Percentiles rank a stretch among this genome's conserved stretches.
These are phyloP conservation scores for Paramecium primaurelia DNA, from an alignment of 73 alveolate species.

Conservation along the genomic window DNA sequence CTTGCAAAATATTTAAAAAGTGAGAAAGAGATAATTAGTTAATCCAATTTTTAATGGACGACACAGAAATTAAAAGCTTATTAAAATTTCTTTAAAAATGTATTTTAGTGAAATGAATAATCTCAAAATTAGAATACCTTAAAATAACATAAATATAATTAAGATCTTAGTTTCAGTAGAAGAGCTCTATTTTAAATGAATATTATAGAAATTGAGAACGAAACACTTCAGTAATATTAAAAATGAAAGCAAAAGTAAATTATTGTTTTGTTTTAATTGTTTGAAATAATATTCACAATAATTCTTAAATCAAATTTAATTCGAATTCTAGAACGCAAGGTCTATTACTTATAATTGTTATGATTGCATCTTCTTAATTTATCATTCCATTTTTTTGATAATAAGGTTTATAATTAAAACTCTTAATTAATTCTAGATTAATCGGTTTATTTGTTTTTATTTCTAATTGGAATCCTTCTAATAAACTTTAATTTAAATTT, in stretches of 20 bases:
- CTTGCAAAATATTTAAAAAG: no score
- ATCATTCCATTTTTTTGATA: not conserved
- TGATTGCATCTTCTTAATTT: not conserved
- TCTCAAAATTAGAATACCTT: no score
- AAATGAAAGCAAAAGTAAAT: not conserved
- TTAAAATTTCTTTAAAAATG: no score
- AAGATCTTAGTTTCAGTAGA: not conserved
- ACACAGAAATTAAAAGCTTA: no score
- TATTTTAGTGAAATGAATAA: no score
- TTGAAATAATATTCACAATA: not conserved
- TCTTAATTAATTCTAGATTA: not conserved
- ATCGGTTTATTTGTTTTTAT: not conserved
- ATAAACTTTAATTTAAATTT: not conserved
- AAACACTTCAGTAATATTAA: not conserved
- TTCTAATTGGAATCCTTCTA: constrained; percentile 32
- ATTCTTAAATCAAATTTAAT: not conserved
- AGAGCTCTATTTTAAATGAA: not conserved
- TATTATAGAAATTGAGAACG: not conserved
- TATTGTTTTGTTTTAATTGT: not conserved
- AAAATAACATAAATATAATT: not conserved
- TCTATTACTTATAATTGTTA: not conserved
- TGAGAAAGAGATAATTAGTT: no score
- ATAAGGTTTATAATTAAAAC: not conserved
- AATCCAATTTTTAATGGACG: no score
- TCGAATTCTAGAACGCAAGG: not conserved